phyloP scores from a whole-genome alignment of 768 basidiomycete genomes.

The Boletus fagicola region DNA sequence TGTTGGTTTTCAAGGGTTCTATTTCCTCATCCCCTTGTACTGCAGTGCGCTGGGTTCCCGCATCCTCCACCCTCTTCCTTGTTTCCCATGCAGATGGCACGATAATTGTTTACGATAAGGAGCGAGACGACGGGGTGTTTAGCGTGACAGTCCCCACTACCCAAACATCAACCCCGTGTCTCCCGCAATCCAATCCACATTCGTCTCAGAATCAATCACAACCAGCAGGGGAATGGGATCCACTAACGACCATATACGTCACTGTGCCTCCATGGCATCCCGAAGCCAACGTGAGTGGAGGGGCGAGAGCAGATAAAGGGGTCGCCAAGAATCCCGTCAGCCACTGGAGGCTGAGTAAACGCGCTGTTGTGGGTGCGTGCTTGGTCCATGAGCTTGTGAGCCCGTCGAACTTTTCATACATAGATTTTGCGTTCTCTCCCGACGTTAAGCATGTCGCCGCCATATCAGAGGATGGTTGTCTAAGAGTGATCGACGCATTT shows the following conservation, averaged over 20 bases:
- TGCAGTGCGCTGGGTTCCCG: slow-evolving; percentile 87
- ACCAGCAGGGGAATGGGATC: slow-evolving; percentile 63
- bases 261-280: slow-evolving; percentile 89
- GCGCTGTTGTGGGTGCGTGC: slow-evolving; percentile 66
- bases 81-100: slow-evolving; percentile 89
- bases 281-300: slow-evolving; percentile 36
- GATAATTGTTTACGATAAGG: slow-evolving; percentile 86
- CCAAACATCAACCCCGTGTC: slow-evolving; percentile 28
- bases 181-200: slow-evolving; percentile 27
- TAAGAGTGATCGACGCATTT: slow-evolving; percentile 85
- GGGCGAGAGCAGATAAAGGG: slow-evolving; percentile 57
- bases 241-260: slow-evolving; percentile 70
- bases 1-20: slow-evolving; percentile 49
- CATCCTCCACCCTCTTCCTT: slow-evolving; percentile 75
- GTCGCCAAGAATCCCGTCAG: slow-evolving; percentile 83
- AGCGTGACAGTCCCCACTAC: slow-evolving; percentile 53
- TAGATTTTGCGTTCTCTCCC: slow-evolving; percentile 91
- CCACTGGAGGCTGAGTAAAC: slow-evolving; percentile 79
- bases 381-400: neutral
- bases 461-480: slow-evolving; percentile 88
- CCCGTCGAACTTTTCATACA: slow-evolving; percentile 1
- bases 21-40: slow-evolving; percentile 82
- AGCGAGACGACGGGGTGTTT: slow-evolving; percentile 83
- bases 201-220: slow-evolving; percentile 25
- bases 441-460: slow-evolving; percentile 89